These are phyloP conservation scores for Rhododendron mucronatum DNA, from an alignment of 148 eudicot species.

Conservation along the genomic window DNA sequence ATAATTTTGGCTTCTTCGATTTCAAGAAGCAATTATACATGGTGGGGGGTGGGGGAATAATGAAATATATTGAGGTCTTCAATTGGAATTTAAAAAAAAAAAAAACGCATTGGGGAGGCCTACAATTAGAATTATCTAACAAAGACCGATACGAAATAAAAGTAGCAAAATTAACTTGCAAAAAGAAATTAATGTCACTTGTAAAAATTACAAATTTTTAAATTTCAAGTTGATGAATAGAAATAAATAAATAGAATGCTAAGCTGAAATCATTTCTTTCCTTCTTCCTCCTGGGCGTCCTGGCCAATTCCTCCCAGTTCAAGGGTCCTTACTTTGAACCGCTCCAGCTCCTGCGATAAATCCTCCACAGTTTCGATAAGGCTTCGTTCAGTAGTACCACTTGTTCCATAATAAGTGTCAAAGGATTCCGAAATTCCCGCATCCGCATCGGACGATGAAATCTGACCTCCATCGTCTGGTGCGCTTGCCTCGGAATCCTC, in stretches of 20 bases:
- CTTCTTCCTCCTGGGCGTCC: background rate
- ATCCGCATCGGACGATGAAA: background rate
- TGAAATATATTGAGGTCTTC: too few species aligned
- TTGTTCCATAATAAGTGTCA: background rate
- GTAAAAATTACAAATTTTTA: too few species aligned
- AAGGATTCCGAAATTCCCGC: background rate
- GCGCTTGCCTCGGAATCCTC: background rate
- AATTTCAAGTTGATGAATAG: too few species aligned
- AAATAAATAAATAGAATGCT: background rate
- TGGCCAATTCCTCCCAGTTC: background rate
- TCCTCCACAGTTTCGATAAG: slow-evolving; percentile 17
- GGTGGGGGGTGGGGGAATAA: too few species aligned
- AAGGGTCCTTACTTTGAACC: slow-evolving; percentile 21
- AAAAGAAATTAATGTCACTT: too few species aligned
- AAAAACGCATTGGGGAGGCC: too few species aligned
- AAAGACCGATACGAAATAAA: too few species aligned
- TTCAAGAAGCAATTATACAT: too few species aligned
- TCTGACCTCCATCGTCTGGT: background rate
- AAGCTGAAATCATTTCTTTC: background rate
- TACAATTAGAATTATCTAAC: too few species aligned
- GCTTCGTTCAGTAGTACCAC: background rate
- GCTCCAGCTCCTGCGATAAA: slow-evolving; percentile 16
- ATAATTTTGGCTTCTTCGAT: too few species aligned
- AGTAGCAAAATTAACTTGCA: too few species aligned
- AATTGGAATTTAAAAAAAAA: too few species aligned